Evolutionary conservation across 2,329 filamentous ascomycete species (phyloP).

Genomic region (Pestalotiopsis sp.): DNA sequence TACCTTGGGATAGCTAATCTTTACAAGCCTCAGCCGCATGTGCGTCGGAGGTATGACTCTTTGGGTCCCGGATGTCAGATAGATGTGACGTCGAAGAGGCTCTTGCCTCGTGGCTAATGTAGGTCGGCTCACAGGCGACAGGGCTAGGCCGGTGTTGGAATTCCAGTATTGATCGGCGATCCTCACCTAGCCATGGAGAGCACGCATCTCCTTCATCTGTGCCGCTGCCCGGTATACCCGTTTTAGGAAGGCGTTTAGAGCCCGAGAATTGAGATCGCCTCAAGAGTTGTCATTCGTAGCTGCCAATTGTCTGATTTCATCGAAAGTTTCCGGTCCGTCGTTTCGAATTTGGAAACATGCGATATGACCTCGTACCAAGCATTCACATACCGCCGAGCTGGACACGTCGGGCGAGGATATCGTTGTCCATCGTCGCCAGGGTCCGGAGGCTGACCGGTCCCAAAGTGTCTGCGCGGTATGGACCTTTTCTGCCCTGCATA

Average conservation of each 20-base stretch:
- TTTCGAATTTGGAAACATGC: background rate
- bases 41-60: background rate
- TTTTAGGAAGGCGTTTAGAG: background rate
- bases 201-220: background rate
- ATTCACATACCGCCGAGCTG: background rate
- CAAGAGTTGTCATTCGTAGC: background rate
- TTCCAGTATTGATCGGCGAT: background rate
- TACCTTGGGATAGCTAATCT: background rate
- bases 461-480: background rate
- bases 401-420: background rate
- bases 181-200: background rate
- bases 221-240: background rate
- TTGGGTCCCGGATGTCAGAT: background rate
- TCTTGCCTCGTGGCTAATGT: background rate
- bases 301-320: background rate
- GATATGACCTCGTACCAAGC: background rate
- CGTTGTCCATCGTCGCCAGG: background rate
- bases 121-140: background rate
- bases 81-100: slow-evolving; percentile 2
- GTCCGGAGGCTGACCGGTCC: background rate
- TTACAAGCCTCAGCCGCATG: background rate
- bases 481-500: background rate
- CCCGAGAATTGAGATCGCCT: background rate
- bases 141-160: background rate
- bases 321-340: background rate